Evolutionary conservation across 2,329 filamentous ascomycete genomes (phyloP).

Genomic region (Calonectria honghensis): DNA sequence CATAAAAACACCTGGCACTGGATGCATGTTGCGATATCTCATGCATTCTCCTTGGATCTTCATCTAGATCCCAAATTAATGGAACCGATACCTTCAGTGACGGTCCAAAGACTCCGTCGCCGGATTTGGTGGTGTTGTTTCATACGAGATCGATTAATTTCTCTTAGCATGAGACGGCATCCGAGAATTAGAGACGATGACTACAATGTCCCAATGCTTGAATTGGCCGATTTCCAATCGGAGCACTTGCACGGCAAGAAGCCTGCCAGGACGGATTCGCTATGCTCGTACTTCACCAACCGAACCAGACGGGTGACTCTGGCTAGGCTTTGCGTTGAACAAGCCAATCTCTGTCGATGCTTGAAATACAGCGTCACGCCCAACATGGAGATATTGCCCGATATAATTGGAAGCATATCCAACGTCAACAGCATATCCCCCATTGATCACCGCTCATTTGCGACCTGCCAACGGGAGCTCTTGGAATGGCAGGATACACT

Average conservation of each 20-base stretch:
- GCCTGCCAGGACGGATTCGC: neutral
- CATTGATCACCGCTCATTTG: conserved; percentile 61
- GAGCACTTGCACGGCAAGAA: conserved; percentile 14
- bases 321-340: conserved; percentile 91
- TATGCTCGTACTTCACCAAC: conserved; percentile 31
- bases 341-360: conserved; percentile 89
- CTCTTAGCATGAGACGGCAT: conserved; percentile 91
- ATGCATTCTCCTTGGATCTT: conserved; percentile 92
- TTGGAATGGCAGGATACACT: conserved; percentile 83
- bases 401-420: conserved; percentile 88
- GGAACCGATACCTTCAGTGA: conserved; percentile 66
- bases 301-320: conserved; percentile 68
- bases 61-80: conserved; percentile 82
- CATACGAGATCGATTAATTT: conserved; percentile 92
- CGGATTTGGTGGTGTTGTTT: conserved; percentile 98
- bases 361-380: conserved; percentile 76
- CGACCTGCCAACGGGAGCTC: conserved; percentile 80
- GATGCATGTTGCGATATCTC: conserved; percentile 95
- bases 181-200: conserved; percentile 94
- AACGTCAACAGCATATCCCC: conserved; percentile 76
- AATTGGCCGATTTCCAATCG: conserved; percentile 85
- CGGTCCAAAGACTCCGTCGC: conserved; percentile 89
- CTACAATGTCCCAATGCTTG: conserved; percentile 92
- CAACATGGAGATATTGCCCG: conserved; percentile 79
- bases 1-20: conserved; percentile 98